phyloP scores from a whole-genome alignment of 345 rosid genomes.

The Kernera saxatilis region DNA sequence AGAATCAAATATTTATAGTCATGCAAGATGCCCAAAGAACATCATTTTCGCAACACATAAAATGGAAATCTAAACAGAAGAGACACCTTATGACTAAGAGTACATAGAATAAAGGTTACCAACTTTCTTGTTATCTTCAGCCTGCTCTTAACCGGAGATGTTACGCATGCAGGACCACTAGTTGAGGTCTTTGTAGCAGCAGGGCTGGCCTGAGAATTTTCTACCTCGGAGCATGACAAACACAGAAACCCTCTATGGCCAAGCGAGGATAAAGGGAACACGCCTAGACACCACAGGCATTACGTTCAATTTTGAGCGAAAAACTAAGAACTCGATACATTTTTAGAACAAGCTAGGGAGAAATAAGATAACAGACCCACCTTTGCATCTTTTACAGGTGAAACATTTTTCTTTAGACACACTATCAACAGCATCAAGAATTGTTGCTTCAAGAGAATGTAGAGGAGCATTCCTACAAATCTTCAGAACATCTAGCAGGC shows the following conservation, averaged over 20 bases:
- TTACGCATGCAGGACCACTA: slow-evolving; percentile 27
- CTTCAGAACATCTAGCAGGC: slow-evolving; percentile 89
- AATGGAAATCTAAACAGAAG: slow-evolving; percentile 10
- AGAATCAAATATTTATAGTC: slow-evolving; percentile 1
- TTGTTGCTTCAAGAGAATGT: slow-evolving; percentile 63
- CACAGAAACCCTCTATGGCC: slow-evolving; percentile 78
- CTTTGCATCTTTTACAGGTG: slow-evolving; percentile 87
- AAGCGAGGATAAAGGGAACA: slow-evolving; percentile 52
- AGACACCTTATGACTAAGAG: slow-evolving; percentile 5
- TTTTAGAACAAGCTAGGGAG: not conserved
- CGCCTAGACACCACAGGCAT: slow-evolving; percentile 40
- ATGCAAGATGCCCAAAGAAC: slow-evolving; percentile 4
- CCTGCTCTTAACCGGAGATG: slow-evolving; percentile 41
- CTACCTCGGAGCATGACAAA: slow-evolving; percentile 56
- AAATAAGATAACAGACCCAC: slow-evolving; percentile 28
- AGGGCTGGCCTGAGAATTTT: slow-evolving; percentile 36
- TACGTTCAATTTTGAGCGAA: not conserved
- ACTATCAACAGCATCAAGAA: slow-evolving; percentile 33
- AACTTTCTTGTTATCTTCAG: slow-evolving; percentile 46
- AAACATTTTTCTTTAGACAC: slow-evolving; percentile 43
- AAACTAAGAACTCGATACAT: not conserved
- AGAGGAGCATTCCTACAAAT: slow-evolving; percentile 71
- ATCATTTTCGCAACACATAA: not conserved
- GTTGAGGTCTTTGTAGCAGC: slow-evolving; percentile 31
- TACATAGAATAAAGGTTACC: slow-evolving; percentile 32